Percentiles rank a stretch among this genome's conserved stretches.
These are phyloP conservation scores for Verbascum thapsus DNA, from an alignment of 257 asterid species.

Conservation along the genomic window DNA sequence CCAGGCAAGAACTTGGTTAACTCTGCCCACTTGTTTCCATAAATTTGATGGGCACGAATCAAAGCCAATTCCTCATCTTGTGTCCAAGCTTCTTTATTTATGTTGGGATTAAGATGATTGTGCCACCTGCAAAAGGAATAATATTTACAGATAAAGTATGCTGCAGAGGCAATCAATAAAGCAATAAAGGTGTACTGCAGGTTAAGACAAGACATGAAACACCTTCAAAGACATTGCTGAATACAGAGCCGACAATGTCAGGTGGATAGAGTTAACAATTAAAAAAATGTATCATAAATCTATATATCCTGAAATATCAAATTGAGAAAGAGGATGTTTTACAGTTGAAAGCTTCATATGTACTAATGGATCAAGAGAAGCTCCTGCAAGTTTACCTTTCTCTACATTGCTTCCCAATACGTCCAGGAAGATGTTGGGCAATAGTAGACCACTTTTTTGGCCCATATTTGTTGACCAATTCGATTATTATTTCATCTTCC, in stretches of 20 bases:
- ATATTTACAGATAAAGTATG: constrained; percentile 13
- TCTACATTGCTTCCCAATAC: constrained; percentile 97
- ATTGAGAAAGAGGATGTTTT: background rate
- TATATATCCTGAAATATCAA: constrained; percentile 2
- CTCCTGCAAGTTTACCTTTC: constrained; percentile 65
- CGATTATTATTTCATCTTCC: constrained; percentile 88
- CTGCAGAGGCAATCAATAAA: background rate
- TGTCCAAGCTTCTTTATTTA: constrained; percentile 97
- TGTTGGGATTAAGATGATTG: constrained; percentile 94
- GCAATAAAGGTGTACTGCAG: background rate
- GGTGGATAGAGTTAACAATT: background rate
- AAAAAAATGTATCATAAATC: constrained; percentile 1
- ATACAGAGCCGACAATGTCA: background rate
- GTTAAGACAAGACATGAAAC: background rate
- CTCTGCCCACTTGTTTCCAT: constrained; percentile 99
- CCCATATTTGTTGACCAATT: constrained; percentile 75
- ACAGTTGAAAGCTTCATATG: constrained; percentile 18
- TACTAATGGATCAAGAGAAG: constrained; percentile 18
- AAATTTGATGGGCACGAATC: constrained; percentile 87
- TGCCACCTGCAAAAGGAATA: constrained; percentile 78
- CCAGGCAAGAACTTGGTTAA: constrained; percentile 93
- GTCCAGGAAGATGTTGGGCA: constrained; percentile 94
- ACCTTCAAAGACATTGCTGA: constrained; percentile 1
- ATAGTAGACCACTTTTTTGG: constrained; percentile 97
- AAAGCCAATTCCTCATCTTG: constrained; percentile 90